Evolutionary conservation across 2,329 filamentous ascomycete genomes (phyloP), one percentile per base, ranked within the genome.

Genomic region (Botrytis paeoniae): DNA sequence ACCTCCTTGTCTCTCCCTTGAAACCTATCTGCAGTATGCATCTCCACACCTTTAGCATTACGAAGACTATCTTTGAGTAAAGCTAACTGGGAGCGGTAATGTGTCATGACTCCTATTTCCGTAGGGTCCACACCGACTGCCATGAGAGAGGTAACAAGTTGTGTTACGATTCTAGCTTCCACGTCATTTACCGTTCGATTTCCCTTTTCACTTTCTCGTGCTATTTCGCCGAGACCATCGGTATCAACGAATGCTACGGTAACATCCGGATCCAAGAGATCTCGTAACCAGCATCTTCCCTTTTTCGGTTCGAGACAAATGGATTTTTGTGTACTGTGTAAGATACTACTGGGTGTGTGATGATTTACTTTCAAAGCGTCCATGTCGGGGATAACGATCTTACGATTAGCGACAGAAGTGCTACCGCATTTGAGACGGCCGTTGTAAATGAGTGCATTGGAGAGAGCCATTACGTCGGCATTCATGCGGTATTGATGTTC

Each of bases 401-500:
- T 91, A 54, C 89, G 89, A 48, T 85, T 85, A 18, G 94, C 93
- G 18, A 98, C 89, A 70, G 88, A 86, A 64, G 92, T 86, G 7
- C 91, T 97, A 37, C 96, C 96, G 80, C 96, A 99, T 79, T 96
- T 95, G 54, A 99, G 87, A 51, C 91, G 89, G 7, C 95, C 95
- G n/a, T 91, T 86, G 83, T 99, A 99, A 78, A 99, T 98, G 72
- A 99, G 87, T 1, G 89, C 92, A 82, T 98, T 99, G 75, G 94
- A 97, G 22, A 99, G 87, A 3, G 91, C 88, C 95, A 98, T 98
- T 74, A 99, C 93, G 75, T 99, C 96, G 77, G 96, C 93, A 79
- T 94, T 97, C 96, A 99, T 99, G 75, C 96, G 93, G 81, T 99
- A 99, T 81, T 99, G 96, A 79, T 98, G 94, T 78, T 96, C 94